phyloP scores from a whole-genome alignment of 1,139 yeast genomes.

The Candida tetrigidarum region DNA sequence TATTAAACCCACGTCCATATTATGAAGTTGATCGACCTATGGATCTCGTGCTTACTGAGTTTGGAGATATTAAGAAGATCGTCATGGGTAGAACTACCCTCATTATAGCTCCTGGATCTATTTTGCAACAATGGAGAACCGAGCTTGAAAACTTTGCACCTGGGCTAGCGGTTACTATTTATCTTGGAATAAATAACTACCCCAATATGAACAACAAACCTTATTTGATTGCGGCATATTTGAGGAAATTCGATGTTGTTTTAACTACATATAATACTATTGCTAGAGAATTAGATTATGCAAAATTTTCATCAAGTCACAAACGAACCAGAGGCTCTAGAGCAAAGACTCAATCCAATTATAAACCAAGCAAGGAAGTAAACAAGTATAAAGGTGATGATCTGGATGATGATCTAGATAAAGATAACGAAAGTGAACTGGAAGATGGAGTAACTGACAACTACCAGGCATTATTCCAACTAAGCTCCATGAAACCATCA shows the following conservation, averaged over 20 bases:
- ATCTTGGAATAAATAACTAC: slow-evolving; percentile 61
- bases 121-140: slow-evolving; percentile 80
- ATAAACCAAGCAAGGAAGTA: slow-evolving; percentile 16
- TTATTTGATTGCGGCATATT: slow-evolving; percentile 46
- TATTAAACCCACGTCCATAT: slow-evolving; percentile 57
- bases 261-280: slow-evolving; percentile 76
- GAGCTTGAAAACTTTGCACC: slow-evolving; percentile 69
- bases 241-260: slow-evolving; percentile 72
- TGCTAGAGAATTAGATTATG: slow-evolving; percentile 79
- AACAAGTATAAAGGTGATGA: slow-evolving; percentile 18
- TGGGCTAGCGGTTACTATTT: slow-evolving; percentile 58
- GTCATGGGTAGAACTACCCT: slow-evolving; percentile 69
- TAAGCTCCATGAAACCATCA: slow-evolving; percentile 31
- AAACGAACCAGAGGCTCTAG: slow-evolving; percentile 52
- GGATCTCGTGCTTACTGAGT: slow-evolving; percentile 36
- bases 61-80: slow-evolving; percentile 47
- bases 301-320: slow-evolving; percentile 65
- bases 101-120: slow-evolving; percentile 84
- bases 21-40: slow-evolving; percentile 47
- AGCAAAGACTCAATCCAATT: slow-evolving; percentile 20
- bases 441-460: slow-evolving; percentile 21
- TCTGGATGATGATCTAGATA: slow-evolving; percentile 9
- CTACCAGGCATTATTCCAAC: slow-evolving; percentile 34
- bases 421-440: not conserved
- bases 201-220: slow-evolving; percentile 49